Evolutionary conservation across 2,329 filamentous ascomycete genomes (phyloP), one percentile per base, ranked within the genome.

Genomic region (Fusarium kyushuense): DNA sequence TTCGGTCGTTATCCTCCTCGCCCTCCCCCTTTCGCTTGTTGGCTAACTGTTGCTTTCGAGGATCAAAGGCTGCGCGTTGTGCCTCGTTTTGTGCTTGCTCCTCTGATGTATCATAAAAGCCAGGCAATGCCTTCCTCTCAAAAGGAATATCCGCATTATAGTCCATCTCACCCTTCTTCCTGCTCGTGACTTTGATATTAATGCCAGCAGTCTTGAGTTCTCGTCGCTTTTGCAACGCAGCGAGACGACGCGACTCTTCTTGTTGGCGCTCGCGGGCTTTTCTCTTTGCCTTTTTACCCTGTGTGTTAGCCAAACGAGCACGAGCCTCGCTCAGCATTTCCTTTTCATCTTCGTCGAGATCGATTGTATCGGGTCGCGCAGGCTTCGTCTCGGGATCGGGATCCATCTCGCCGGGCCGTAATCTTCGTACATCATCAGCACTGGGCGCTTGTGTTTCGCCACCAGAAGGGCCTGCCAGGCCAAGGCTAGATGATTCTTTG

Each of bases 61-160:
- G 96, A 77, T 99, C 96, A 71, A 97, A 97, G 54, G 90, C 88
- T 59, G 92, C 89, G 51, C 93, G 88, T 76, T 97, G 90, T 61
- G 87, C 87, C 79, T 99, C 95, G 78, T 99, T 99, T 70, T 84
- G 86, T 6, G 83, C 81, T 70, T 92, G 84, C 77, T 99, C 96
- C 16, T 97, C 94, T 5, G 84, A 84, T 0, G 96, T 99, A 77
- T 99, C 95, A 81, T 95, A 97, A 78, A 99, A 99, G 14, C 96
- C 96, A 23, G 90, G 83, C 0, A 92, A 91, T 0, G 96, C 90
- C 68, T 92, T 92, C 80, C 96, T 97, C 79, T 99, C 96, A 70
- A 99, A 98, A 0, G 96, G 96, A 69, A 99, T 97, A 74, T 99
- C 96, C 73, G 96, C 96, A 79, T 99, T 99, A 84, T 99, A 99